Percentiles rank a stretch among this genome's conserved stretches.
phyloP scores from a whole-genome alignment of 2,329 filamentous ascomycete genomes.

The Knufia petricola region DNA sequence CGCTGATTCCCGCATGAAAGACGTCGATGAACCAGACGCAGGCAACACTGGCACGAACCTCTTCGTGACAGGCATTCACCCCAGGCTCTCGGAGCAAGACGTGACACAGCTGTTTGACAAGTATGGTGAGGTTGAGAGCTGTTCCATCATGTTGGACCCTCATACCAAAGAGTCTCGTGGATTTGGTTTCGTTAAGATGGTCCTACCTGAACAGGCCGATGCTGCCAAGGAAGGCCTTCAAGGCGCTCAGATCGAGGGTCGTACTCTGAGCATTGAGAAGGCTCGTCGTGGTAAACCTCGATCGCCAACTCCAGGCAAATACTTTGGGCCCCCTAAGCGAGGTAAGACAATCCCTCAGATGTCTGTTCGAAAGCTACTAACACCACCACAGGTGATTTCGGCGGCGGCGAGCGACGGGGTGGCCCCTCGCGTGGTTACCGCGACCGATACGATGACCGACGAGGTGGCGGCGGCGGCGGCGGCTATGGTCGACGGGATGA shows the following conservation, averaged over 20 bases:
- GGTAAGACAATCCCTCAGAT: constrained; percentile 49
- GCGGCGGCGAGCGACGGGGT: constrained; percentile 30
- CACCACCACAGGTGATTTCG: constrained; percentile 33
- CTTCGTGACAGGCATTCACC: constrained; percentile 97
- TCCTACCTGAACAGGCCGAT: constrained; percentile 86
- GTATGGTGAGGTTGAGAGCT: constrained; percentile 97
- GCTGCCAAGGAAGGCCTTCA: constrained; percentile 93
- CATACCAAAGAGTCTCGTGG: constrained; percentile 98
- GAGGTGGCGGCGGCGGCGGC: too few relatives aligned
- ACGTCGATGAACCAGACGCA: constrained; percentile 53
- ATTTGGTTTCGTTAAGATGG: constrained; percentile 99
- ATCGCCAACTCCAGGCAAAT: constrained; percentile 95
- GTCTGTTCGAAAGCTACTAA: constrained; percentile 12
- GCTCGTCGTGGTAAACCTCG: constrained; percentile 88
- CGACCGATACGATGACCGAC: constrained; percentile 44
- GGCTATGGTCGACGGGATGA: constrained; percentile 35
- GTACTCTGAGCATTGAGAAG: constrained; percentile 97
- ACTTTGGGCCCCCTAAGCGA: constrained; percentile 96
- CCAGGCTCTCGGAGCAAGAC: constrained; percentile 78
- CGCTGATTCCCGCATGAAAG: constrained; percentile 37
- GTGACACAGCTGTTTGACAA: constrained; percentile 95
- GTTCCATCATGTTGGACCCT: constrained; percentile 98
- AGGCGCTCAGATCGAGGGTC: constrained; percentile 88
- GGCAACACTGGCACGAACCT: constrained; percentile 94
- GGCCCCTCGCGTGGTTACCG: constrained; percentile 27